phyloP scores from a whole-genome alignment of 2,329 filamentous ascomycete species.

The Teratosphaeria gauchensis region DNA sequence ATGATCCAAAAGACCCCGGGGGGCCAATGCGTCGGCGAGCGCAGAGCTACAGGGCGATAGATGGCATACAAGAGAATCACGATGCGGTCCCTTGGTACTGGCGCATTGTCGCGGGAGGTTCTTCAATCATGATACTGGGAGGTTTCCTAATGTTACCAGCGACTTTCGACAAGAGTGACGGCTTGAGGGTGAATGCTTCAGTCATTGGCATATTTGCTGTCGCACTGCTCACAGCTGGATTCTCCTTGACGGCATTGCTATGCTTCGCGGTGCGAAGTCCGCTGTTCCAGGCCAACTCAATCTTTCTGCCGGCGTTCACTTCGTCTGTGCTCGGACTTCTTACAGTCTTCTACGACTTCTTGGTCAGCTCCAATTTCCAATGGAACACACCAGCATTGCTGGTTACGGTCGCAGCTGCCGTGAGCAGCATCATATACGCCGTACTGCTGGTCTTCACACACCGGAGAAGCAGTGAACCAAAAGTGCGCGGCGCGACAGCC shows the following conservation, averaged over 20 bases:
- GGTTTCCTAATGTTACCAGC: constrained; percentile 42
- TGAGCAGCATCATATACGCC: constrained; percentile 33
- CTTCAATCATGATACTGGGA: constrained; percentile 40
- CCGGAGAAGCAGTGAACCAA: constrained; percentile 29
- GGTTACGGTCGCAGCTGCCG: constrained; percentile 29
- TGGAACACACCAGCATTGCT: constrained; percentile 38
- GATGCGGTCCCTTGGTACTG: constrained; percentile 37
- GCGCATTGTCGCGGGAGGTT: constrained; percentile 33
- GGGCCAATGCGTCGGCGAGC: constrained; percentile 17
- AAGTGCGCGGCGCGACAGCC: constrained; percentile 5
- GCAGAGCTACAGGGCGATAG: constrained; percentile 19
- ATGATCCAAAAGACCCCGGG: constrained; percentile 13
- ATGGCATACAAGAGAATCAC: constrained; percentile 14
- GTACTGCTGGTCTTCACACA: constrained; percentile 34
- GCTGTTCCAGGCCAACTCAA: constrained; percentile 38
- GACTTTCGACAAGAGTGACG: constrained; percentile 32
- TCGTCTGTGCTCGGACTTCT: constrained; percentile 39
- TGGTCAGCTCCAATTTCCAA: constrained; percentile 30
- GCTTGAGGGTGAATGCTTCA: constrained; percentile 31
- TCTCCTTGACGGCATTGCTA: constrained; percentile 39
- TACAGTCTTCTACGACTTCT: constrained; percentile 40
- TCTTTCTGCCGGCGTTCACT: constrained; percentile 37
- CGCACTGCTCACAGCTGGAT: constrained; percentile 38
- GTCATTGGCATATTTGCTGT: constrained; percentile 37
- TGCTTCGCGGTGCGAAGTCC: constrained; percentile 38